Evolutionary conservation across 1,139 yeast species (phyloP).

Genomic region (Zygosaccharomyces pseudobailii): DNA sequence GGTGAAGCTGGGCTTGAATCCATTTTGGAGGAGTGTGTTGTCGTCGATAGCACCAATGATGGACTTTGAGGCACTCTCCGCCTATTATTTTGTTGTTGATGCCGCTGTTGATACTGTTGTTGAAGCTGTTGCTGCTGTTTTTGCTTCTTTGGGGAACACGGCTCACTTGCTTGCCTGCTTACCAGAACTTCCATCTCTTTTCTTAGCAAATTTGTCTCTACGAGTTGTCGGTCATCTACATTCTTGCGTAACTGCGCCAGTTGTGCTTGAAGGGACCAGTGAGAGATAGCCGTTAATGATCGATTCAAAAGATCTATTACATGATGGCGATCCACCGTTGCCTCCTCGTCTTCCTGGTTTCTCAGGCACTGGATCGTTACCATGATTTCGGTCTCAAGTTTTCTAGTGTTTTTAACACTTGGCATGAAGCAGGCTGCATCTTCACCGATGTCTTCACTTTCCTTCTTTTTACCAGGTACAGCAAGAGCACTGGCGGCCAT

Average conservation of each 20-base stretch:
- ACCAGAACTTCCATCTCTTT: constrained; percentile 26
- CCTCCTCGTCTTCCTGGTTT: constrained; percentile 5
- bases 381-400: constrained; percentile 22
- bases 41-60: not conserved
- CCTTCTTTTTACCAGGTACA: not conserved
- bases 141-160: not conserved
- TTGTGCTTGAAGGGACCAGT: constrained; percentile 33
- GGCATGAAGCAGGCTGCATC: constrained; percentile 13
- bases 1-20: not conserved
- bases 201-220: constrained; percentile 23
- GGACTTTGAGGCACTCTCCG: constrained; percentile 5
- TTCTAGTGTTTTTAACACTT: constrained; percentile 22
- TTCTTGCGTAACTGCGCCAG: constrained; percentile 23
- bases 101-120: constrained; percentile 1
- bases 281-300: constrained; percentile 29
- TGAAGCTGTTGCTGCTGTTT: not conserved
- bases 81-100: not conserved
- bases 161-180: constrained; percentile 11
- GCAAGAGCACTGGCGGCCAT: not conserved
- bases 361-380: constrained; percentile 18
- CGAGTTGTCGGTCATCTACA: constrained; percentile 23
- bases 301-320: constrained; percentile 24
- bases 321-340: constrained; percentile 11
- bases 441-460: not conserved
- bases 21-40: not conserved